Evolutionary conservation across 2,329 filamentous ascomycete species (phyloP), one percentile per base, ranked within the genome.

Genomic region (Cucurbitaria berberidis): DNA sequence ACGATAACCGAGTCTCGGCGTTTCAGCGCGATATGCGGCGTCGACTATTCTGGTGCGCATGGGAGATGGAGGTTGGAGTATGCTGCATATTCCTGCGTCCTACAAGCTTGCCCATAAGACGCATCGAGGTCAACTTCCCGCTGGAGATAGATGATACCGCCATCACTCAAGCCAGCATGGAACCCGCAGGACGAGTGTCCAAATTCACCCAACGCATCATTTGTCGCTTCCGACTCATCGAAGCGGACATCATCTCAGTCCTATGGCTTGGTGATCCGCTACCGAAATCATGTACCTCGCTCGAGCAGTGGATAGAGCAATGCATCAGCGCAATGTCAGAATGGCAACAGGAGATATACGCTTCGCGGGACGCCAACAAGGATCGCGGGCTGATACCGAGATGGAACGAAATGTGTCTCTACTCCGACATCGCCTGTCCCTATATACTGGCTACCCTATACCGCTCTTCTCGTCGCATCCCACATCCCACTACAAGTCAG

Each of bases 21-120:
- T 70, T 69, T 38, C 54, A 71, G 42, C 70, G 72, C n/a, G 72
- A 74, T 40, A 73, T 73, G 70, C 62, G 72, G n/a, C 64, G 72
- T 22, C 69, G 72, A 15, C 45, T 74, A 34, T 74, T 74, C 22
- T 74, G 72, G 72, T 70, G 67, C 39, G 70, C 70, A 13, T 74
- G 70, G 70, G 72, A 74, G 39, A 74, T 74, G 72, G 72, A 74
- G 45, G 68, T 72, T 15, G 69, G 69, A 7, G 72, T 74, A 1
- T 73, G 70, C 39, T 69, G 63, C 22, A 70, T 71, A 36, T 74
- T 74, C 21, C 38, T 69, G 10, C 67, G 68, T 5, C 70, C 69
- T 2, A 66, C 67, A 9, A 70, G 62, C 35, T 50, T 74, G n/a
- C 69, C 70, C 8, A 68, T 68, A 30, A 62, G 63, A 26, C 54